Evolutionary conservation across 306 rosid species (phyloP).

Genomic region (Betula pendula): DNA sequence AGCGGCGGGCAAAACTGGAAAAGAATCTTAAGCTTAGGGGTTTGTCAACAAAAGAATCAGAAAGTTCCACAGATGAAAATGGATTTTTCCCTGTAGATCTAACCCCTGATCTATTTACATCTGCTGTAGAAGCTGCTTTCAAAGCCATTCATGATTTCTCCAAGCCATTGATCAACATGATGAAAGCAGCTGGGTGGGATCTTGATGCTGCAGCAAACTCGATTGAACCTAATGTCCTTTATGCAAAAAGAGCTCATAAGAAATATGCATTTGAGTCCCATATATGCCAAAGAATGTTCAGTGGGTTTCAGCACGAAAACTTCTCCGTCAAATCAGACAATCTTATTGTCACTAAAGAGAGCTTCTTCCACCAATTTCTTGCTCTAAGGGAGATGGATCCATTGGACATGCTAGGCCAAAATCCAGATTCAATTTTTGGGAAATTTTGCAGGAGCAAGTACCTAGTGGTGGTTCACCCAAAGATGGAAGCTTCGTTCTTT

Average conservation of each 20-base stretch:
- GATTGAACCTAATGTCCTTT: constrained; percentile 71
- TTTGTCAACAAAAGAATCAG: constrained; percentile 81
- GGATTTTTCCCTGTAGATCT: constrained; percentile 75
- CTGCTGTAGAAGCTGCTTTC: constrained; percentile 74
- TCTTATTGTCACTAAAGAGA: constrained; percentile 53
- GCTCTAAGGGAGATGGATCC: constrained; percentile 91
- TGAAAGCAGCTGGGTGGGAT: constrained; percentile 99
- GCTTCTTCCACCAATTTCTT: constrained; percentile 86
- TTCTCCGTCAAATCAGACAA: constrained; percentile 64
- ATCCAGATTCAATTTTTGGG: constrained; percentile 90
- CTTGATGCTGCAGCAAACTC: constrained; percentile 98
- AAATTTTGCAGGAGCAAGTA: constrained; percentile 92
- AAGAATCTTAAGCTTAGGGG: constrained; percentile 97
- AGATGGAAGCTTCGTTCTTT: constrained; percentile 96
- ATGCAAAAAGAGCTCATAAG: constrained; percentile 97
- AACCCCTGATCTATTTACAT: constrained; percentile 83
- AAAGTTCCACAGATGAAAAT: constrained; percentile 53
- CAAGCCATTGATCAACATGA: constrained; percentile 97
- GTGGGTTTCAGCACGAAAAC: constrained; percentile 87
- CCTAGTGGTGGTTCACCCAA: constrained; percentile 83
- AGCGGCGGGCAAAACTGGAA: constrained; percentile 76
- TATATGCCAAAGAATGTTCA: constrained; percentile 92
- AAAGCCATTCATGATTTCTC: constrained; percentile 96
- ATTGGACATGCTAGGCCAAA: constrained; percentile 87
- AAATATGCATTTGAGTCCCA: constrained; percentile 97